Percentiles rank a stretch among this genome's conserved stretches.
Conservation (phyloP, 148 eudicot species). For the Pharnaceum exiguum region DNA sequence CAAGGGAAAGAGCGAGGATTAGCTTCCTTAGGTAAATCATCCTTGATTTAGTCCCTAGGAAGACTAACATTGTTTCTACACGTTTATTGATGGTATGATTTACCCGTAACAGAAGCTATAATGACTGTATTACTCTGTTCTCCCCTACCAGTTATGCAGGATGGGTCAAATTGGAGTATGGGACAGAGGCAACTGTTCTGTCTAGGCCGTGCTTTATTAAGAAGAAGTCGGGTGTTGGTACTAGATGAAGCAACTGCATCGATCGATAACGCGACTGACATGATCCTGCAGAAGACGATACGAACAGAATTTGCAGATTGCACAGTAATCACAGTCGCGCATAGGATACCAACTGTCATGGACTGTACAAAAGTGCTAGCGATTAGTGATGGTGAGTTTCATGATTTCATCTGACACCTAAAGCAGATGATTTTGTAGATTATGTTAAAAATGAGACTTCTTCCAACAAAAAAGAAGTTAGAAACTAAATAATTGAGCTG, state of each 20-base stretch:
- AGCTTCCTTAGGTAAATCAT: conserved; percentile 41
- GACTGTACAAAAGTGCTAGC: conserved; percentile 85
- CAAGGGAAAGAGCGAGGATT: conserved; percentile 33
- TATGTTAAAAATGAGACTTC: too few relatives aligned
- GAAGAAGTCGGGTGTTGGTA: conserved; percentile 61
- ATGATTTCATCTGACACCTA: background rate
- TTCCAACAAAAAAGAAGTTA: too few relatives aligned
- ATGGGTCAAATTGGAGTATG: conserved; percentile 81
- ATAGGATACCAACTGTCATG: conserved; percentile 89
- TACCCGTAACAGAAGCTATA: too few relatives aligned
- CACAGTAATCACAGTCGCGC: conserved; percentile 82
- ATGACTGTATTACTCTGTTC: too few relatives aligned
- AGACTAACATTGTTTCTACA: too few relatives aligned
- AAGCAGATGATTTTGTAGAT: too few relatives aligned
- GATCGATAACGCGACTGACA: conserved; percentile 68
- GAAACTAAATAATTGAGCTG: too few relatives aligned
- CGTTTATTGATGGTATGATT: too few relatives aligned
- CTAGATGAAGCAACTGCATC: conserved; percentile 81
- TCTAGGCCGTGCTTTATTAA: conserved; percentile 58
- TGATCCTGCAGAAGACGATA: conserved; percentile 66
- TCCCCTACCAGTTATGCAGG: conserved; percentile 61
- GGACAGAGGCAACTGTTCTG: conserved; percentile 70
- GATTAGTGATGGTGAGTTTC: conserved; percentile 63
- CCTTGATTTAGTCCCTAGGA: too few relatives aligned
- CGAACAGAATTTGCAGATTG: conserved; percentile 65